Conservation (phyloP, 2,329 filamentous ascomycete species). For the Talaromyces verruculosus region DNA sequence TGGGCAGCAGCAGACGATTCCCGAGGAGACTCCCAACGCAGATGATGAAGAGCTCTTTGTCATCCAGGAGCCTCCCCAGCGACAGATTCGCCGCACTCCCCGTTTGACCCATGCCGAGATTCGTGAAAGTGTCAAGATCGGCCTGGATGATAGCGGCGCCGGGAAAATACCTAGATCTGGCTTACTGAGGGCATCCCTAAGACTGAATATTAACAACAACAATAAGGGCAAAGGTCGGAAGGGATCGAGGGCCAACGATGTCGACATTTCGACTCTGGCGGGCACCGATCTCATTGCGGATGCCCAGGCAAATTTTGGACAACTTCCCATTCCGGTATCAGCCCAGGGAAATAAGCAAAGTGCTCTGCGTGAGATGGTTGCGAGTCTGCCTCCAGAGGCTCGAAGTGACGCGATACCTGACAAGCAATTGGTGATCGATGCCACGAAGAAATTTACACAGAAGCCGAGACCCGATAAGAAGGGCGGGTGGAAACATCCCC, state of each 20-base stretch:
- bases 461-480: slow-evolving; percentile 30
- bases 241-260: slow-evolving; percentile 12
- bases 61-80: neutral
- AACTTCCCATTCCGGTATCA: slow-evolving; percentile 29
- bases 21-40: neutral
- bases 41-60: slow-evolving; percentile 18
- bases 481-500: slow-evolving; percentile 35
- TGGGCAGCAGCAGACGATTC: neutral
- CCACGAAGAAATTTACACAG: slow-evolving; percentile 32
- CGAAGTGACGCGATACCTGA: slow-evolving; percentile 28
- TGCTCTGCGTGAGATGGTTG: slow-evolving; percentile 37
- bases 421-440: slow-evolving; percentile 27
- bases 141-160: neutral
- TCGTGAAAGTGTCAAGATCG: slow-evolving; percentile 12
- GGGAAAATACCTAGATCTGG: neutral
- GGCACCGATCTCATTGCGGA: slow-evolving; percentile 27
- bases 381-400: slow-evolving; percentile 32
- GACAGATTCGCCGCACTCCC: slow-evolving; percentile 2
- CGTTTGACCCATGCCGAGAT: slow-evolving; percentile 11
- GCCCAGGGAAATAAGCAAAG: slow-evolving; percentile 27
- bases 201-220: neutral
- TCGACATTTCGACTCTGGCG: slow-evolving; percentile 28
- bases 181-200: neutral
- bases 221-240: slow-evolving; percentile 9
- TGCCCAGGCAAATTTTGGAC: slow-evolving; percentile 29